Evolutionary conservation across 805 yeast species (phyloP).

Genomic region (Kuraishia ogatae): DNA sequence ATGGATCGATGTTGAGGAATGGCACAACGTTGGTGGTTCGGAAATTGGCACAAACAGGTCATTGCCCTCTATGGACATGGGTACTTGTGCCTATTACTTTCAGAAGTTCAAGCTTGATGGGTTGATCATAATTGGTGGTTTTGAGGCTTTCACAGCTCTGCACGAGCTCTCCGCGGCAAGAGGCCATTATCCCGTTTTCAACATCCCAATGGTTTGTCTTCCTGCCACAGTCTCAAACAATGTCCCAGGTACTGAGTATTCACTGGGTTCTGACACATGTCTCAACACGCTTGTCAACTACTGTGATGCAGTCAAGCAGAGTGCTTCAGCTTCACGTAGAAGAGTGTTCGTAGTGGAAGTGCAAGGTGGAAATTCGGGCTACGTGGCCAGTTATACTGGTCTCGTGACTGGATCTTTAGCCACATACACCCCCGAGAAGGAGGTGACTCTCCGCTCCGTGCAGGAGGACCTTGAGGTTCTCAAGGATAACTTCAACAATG

Average conservation of each 20-base stretch:
- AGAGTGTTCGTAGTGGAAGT: slow-evolving; percentile 76
- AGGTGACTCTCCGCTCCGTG: slow-evolving; percentile 48
- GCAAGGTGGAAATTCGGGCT: slow-evolving; percentile 83
- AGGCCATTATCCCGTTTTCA: slow-evolving; percentile 56
- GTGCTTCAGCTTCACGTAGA: slow-evolving; percentile 71
- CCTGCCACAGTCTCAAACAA: slow-evolving; percentile 79
- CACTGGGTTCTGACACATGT: slow-evolving; percentile 71
- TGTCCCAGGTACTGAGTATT: slow-evolving; percentile 77
- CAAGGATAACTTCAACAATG: slow-evolving; percentile 48
- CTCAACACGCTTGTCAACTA: slow-evolving; percentile 60
- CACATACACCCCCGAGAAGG: slow-evolving; percentile 70
- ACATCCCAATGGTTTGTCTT: slow-evolving; percentile 68
- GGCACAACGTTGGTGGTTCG: slow-evolving; percentile 73
- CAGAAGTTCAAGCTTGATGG: slow-evolving; percentile 66
- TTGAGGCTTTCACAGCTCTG: slow-evolving; percentile 69
- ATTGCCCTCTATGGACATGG: slow-evolving; percentile 58
- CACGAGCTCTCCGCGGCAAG: slow-evolving; percentile 57
- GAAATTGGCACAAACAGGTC: slow-evolving; percentile 76
- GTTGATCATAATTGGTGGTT: slow-evolving; percentile 69
- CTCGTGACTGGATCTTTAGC: slow-evolving; percentile 67
- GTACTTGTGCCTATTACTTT: slow-evolving; percentile 63
- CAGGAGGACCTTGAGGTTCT: slow-evolving; percentile 58
- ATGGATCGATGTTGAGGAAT: slow-evolving; percentile 66
- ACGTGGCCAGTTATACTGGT: slow-evolving; percentile 61
- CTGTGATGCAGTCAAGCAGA: slow-evolving; percentile 73